Evolutionary conservation across 176 grass and related monocot species (phyloP), one percentile per base, ranked within the genome.

Genomic region (Coix lacrymajobi): DNA sequence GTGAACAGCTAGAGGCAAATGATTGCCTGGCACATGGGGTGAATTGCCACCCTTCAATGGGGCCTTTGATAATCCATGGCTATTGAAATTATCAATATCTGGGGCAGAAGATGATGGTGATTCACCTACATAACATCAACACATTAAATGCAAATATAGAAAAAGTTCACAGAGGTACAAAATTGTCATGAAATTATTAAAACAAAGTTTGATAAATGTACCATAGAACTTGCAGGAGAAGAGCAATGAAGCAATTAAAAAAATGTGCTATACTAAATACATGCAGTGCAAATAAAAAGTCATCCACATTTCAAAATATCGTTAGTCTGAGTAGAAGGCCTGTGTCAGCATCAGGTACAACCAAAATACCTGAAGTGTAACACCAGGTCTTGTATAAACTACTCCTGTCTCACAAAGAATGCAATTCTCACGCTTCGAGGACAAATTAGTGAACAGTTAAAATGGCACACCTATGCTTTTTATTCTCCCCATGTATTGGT

Each of bases 11-110:
- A 89, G 68, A 45, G 81, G 85, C 60, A 88, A 86, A 89, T 90
- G 89, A 44, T 83, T 89, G 81, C 75, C 82, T 79, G 60, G 66
- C 86, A 90, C 79, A 71, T 81, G 91, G 71, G 89, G 87, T 73
- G 91, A 89, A 81, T 31, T 74, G 71, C 74, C 63, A 81, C 58
- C 76, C 63, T 84, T 92, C 15, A 49, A 63, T 68, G 76, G 81
- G 73, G 31, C 31, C 66, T 92, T 89, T 43, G 79, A 85, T 49
- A 86, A 79, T 54, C 79, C 76, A 64, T 78, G 71, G 71, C 69
- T 87, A 83, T 87, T 89, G 41, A 87, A 67, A 54, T 84, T 87
- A 84, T 92, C 87, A 74, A 87, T 69, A 85, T 92, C 87, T 77
- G 71, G 84, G 10, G 87, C 77, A 73, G 81, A 87, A 51, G 84